Conservation (phyloP, 2,329 filamentous ascomycete genomes). For the Aspergillus pseudoviridinutans region DNA sequence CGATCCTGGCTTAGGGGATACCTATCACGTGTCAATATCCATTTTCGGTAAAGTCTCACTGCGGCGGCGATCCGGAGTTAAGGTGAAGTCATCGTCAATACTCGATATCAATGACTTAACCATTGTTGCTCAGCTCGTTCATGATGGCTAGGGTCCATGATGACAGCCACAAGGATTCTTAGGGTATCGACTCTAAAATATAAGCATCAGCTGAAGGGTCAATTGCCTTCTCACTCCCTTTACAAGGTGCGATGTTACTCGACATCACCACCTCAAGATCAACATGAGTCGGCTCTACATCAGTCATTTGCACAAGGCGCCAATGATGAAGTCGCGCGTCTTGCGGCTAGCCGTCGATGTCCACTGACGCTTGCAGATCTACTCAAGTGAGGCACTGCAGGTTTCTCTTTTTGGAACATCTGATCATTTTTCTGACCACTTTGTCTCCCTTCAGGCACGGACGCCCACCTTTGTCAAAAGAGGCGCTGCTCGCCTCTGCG, state of each 20-base stretch:
- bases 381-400: slow-evolving; percentile 62
- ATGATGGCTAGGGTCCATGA: slow-evolving; percentile 20
- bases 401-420: background rate
- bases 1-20: background rate
- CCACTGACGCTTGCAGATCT: slow-evolving; percentile 82
- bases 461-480: slow-evolving; percentile 74
- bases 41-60: background rate
- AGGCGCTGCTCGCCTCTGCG: slow-evolving; percentile 79
- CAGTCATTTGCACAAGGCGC: slow-evolving; percentile 51
- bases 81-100: slow-evolving; percentile 1
- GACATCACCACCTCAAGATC: slow-evolving; percentile 11
- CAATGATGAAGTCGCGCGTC: slow-evolving; percentile 72
- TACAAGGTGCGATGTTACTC: slow-evolving; percentile 14
- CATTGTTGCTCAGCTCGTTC: background rate
- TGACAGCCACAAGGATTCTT: slow-evolving; percentile 17
- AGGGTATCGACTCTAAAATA: slow-evolving; percentile 9
- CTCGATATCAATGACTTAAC: background rate
- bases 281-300: slow-evolving; percentile 38
- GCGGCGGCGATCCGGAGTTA: background rate
- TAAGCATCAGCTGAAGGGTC: background rate
- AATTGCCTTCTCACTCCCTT: background rate
- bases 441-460: slow-evolving; percentile 54
- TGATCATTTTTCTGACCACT: background rate
- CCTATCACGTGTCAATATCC: background rate
- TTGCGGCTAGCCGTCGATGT: slow-evolving; percentile 75